Base-by-base conservation (phyloP, 2,329 filamentous ascomycete genomes). In the Ophidiomyces ophidiicola region DNA sequence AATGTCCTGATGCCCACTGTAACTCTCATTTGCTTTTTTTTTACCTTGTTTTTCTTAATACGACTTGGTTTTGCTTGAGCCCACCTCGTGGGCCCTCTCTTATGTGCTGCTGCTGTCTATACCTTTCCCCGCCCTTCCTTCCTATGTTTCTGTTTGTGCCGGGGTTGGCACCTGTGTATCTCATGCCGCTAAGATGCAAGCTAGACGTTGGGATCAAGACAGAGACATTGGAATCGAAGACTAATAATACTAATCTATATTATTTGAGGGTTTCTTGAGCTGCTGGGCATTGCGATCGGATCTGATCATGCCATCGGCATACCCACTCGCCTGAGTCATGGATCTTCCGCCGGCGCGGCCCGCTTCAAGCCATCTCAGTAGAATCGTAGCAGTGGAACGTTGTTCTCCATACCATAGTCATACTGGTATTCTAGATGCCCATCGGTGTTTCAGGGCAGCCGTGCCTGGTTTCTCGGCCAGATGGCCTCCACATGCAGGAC, bases 31-130 rank as follows among this genome's bases (percentile, higher is more conserved):
- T 32, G 18, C 10, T 39, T 32, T 14, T 25, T 39, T 21, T 35
- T 39, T 41, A 26, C 20, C 32, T 43, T 38, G 29, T 37, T 40
- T 36, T 35, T 31, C 37, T 26, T 32, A 38, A 21, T 21, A 26
- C 18, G 11, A 28, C 28, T 21, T 32, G 18, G 29, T 30, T 30
- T 15, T 11, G n/a, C 18, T 36, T 11, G 10, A 17, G 17, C 31
- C 11, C 26, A 10, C 14, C 28, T 21, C 12, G 20, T n/a, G 32
- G 36, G 21, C 21, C 25, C 7, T 34, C 12, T 25, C 19, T 18
- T 17, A 17, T 17, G 23, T 28, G 28, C 36, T 11, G 12, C 20
- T 19, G 21, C 10, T 39, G 29, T 24, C 24, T 14, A n/a, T 23
- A 12, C 10, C 30, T 39, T 21, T 20, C 12, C 10, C 8, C 2